These are phyloP conservation scores for Penicillium tannophilum DNA, from an alignment of 495 filamentous ascomycete species.

Conservation along the genomic window DNA sequence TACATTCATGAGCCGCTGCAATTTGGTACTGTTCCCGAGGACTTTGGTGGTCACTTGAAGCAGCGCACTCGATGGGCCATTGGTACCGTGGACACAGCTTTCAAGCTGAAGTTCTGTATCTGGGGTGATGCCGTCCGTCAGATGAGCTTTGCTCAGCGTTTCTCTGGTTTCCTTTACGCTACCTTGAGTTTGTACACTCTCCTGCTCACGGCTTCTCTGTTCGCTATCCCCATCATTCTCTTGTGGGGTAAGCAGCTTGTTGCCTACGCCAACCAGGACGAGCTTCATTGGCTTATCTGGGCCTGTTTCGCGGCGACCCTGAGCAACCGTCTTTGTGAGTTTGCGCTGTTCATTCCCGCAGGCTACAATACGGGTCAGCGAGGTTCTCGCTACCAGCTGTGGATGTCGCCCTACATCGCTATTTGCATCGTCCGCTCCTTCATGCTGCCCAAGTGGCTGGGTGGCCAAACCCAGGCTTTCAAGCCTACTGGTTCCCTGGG, in stretches of 20 bases:
- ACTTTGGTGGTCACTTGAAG: slow-evolving; percentile 50
- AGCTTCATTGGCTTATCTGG: slow-evolving; percentile 53
- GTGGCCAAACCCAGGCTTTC: slow-evolving; percentile 39
- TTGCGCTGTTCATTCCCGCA: slow-evolving; percentile 44
- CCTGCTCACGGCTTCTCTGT: slow-evolving; percentile 42
- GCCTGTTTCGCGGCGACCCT: slow-evolving; percentile 44
- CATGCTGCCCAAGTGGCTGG: slow-evolving; percentile 47
- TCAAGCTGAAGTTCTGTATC: slow-evolving; percentile 48
- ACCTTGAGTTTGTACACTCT: slow-evolving; percentile 46
- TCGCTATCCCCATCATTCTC: slow-evolving; percentile 50
- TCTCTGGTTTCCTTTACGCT: slow-evolving; percentile 48
- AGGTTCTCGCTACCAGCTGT: slow-evolving; percentile 42
- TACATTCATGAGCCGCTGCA: slow-evolving; percentile 55
- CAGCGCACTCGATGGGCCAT: slow-evolving; percentile 54
- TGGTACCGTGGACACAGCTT: slow-evolving; percentile 47
- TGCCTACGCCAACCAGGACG: slow-evolving; percentile 39
- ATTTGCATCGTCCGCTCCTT: slow-evolving; percentile 46
- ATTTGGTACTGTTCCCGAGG: slow-evolving; percentile 53
- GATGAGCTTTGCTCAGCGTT: slow-evolving; percentile 39
- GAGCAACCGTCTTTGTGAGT: slow-evolving; percentile 44
- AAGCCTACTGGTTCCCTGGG: slow-evolving; percentile 38
- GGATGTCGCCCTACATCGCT: slow-evolving; percentile 51
- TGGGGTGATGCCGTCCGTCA: slow-evolving; percentile 38
- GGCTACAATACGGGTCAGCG: slow-evolving; percentile 49
- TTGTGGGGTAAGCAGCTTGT: slow-evolving; percentile 48